Base-by-base conservation (phyloP, 139 green algal genomes). In the Ettlia oleoabundans region DNA sequence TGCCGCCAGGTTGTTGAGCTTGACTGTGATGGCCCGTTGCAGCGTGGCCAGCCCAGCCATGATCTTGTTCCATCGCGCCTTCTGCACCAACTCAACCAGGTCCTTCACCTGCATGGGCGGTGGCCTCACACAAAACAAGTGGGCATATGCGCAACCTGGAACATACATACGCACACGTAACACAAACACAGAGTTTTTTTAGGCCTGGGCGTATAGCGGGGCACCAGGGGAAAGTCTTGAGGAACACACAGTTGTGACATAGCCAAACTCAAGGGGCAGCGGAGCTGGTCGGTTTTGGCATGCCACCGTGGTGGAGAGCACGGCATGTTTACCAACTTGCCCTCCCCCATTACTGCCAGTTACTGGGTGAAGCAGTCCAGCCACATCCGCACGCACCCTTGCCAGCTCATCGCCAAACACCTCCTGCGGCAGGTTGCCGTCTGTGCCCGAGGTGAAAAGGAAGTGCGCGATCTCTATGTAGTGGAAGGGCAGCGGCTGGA, bases 1-100 rank as follows among this genome's bases (percentile, higher is more conserved):
- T 8, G 90, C 91, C 1, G 88, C 86, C 65, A 98, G 83, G 82
- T 97, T 94, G 85, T 96, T 96, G 15, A 98, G 89, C 85, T 95
- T 96, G 42, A 97, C 92, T 2, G 92, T 95, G 37, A 93, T 90
- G n/a, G 93, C 86, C 2, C 84, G 85, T 7, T 84, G 69, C 67
- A 98, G 87, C 47, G 91, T 88, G 4, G 82, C 65, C 53, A 98
- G 88, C 33, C 94, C 94, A 47, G 84, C 78, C 75, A 95, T 74
- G 55, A 98, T 96, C 85, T 98, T 98, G 83, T 88, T 81, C 67
- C 91, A 85, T 1, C 94, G 86, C 42, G 95, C 87, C 43, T 95
- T 93, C 26, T 92, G 86, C 26, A 98, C 86, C 52, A 88, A 71
- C 78, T 95, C 89, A 9, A 98, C 71, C 66, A 95, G 68, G 22